These are phyloP conservation scores for Lactifluus rugatus DNA, from an alignment of 768 basidiomycete genomes.

Conservation along the genomic window DNA sequence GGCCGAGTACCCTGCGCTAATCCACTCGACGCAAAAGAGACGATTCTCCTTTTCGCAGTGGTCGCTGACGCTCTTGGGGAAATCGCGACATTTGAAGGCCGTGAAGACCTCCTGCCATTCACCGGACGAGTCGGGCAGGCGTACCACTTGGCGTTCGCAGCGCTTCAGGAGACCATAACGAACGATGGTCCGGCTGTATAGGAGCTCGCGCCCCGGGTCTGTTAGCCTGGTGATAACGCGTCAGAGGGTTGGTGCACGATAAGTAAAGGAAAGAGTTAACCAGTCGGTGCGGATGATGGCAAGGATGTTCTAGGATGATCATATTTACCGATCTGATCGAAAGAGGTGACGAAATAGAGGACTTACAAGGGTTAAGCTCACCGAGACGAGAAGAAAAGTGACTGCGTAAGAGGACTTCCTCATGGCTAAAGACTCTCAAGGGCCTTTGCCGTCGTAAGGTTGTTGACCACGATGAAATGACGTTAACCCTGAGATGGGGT, in stretches of 20 bases:
- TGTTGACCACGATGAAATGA: background rate
- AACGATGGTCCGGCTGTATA: conserved; percentile 39
- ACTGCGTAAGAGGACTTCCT: conserved; percentile 61
- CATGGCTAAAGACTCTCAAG: conserved; percentile 27
- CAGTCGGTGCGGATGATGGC: conserved; percentile 54
- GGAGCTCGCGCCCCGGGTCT: conserved; percentile 31
- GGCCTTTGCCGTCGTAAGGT: no score
- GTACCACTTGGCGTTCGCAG: conserved; percentile 44
- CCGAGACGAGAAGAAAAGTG: conserved; percentile 46
- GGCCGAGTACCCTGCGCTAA: conserved; percentile 56
- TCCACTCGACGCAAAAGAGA: conserved; percentile 58
- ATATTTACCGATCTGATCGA: background rate
- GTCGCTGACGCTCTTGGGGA: conserved; percentile 46
- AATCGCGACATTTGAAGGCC: conserved; percentile 52
- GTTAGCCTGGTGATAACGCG: conserved; percentile 28
- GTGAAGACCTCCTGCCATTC: conserved; percentile 37
- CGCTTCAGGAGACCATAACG: conserved; percentile 50
- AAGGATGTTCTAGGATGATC: conserved; percentile 40
- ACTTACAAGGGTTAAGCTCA: conserved; percentile 46
- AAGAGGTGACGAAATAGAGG: background rate
- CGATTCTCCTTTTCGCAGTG: conserved; percentile 43
- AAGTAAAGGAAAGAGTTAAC: conserved; percentile 31
- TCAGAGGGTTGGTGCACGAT: background rate
- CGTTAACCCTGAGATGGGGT: conserved; percentile 2
- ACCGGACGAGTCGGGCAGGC: conserved; percentile 34